phyloP scores from a whole-genome alignment of 1,284 basidiomycete genomes.

The Fomitopsis palustris region DNA sequence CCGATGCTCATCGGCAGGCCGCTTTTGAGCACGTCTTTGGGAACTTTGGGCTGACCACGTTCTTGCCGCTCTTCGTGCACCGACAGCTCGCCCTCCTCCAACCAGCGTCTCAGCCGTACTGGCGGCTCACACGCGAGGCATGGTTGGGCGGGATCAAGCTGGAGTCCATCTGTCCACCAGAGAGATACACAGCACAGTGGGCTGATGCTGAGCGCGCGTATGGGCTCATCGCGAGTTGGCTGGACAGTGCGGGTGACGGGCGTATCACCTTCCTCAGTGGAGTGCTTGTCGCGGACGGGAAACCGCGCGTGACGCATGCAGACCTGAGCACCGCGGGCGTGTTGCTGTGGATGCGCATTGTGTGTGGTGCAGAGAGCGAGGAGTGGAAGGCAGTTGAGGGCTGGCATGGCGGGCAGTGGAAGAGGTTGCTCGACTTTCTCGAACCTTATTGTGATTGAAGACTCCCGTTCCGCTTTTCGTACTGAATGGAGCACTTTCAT shows the following conservation, averaged over 20 bases:
- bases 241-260: conserved; percentile 11
- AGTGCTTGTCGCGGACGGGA: neutral
- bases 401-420: conserved; percentile 10
- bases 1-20: neutral
- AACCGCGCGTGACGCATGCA: conserved; percentile 4
- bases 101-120: conserved; percentile 15
- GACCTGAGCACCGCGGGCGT: conserved; percentile 14
- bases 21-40: conserved; percentile 18
- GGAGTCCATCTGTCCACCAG: conserved; percentile 16
- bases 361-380: neutral
- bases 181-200: conserved; percentile 13
- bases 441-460: neutral
- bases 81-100: neutral
- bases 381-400: conserved; percentile 7
- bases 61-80: conserved; percentile 10
- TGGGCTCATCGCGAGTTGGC: conserved; percentile 12
- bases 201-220: conserved; percentile 10
- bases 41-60: neutral
- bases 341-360: conserved; percentile 12
- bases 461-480: too few species aligned
- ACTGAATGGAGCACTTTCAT: too few species aligned
- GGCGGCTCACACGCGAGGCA: conserved; percentile 20
- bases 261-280: conserved; percentile 14
- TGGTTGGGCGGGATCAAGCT: conserved; percentile 9
- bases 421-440: neutral